Base-by-base conservation (phyloP, 306 rosid genomes). In the Cotoneaster glaucophyllus region DNA sequence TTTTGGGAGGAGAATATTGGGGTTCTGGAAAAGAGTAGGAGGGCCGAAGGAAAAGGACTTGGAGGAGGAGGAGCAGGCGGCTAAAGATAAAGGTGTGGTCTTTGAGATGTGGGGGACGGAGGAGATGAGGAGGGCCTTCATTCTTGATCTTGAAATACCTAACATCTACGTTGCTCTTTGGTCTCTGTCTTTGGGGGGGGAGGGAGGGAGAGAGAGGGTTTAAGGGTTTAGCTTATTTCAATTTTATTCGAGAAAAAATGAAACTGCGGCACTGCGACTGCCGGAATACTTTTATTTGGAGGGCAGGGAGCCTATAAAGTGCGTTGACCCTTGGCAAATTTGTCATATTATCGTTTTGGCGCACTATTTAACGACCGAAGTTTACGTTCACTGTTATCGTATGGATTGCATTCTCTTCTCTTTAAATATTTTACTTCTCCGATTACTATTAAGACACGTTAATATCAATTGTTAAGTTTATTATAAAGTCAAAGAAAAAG, bases 121-220 rank as follows among this genome's bases (percentile, higher is more conserved):
- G 15, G 82, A 78, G 84, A 88, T 32, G 32, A 86, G 59, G 32
- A 95, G 77, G 61, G 82, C 70, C 84, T 86, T 89, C 97, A 92
- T 93, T 74, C 61, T 86, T 5, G 85, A 70, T 74, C 61, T 85
- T 5, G 85, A 70, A 64, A 77, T 74, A 68, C 80, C 67, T 15
- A 37, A 32, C 86, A 85, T 85, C 29, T 43, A 64, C 54, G 1
- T 34, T 34, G 39, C 8, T 34, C 39, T 34, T 34, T 34, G 8
- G 8, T 1, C 39, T 34, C 0, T 34, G 39, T 34, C 39, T 34
- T 34, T 34, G 8, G 31, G 31, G 8, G 39, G 37, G 34, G 39
- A 6, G 39, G 3, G 39, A 7, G 64, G n/a, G 77, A 87, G 6
- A 7, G 3, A 1, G 50, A 57, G 54, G 76, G 53, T 87, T 87